Evolutionary conservation across 371 early-diverging fungal genomes (phyloP).

Genomic region (Quaeritorhiza haematococci): DNA sequence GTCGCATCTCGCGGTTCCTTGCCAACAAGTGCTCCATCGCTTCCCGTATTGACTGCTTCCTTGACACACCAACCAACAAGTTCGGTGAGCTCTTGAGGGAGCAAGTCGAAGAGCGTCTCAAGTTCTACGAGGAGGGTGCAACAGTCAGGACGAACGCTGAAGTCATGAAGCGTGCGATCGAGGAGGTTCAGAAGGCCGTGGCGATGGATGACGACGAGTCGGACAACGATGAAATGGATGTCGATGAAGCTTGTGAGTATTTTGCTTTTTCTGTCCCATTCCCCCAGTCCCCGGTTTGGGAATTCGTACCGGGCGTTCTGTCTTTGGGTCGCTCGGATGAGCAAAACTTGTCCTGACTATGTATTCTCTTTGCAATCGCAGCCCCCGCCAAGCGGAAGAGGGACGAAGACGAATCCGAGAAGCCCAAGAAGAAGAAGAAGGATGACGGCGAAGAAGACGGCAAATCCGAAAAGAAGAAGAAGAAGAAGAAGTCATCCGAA

Average conservation of each 20-base stretch:
- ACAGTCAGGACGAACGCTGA: conserved; percentile 88
- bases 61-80: conserved; percentile 76
- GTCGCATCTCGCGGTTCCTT: conserved; percentile 93
- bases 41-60: conserved; percentile 96
- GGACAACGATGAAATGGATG: conserved; percentile 31
- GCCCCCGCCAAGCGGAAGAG: conserved; percentile 22
- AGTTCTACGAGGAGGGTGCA: conserved; percentile 86
- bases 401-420: background rate
- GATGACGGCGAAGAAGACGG: background rate
- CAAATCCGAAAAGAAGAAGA: background rate
- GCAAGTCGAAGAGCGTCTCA: conserved; percentile 94
- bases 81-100: conserved; percentile 94
- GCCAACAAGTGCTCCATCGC: conserved; percentile 99
- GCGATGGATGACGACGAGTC: conserved; percentile 48
- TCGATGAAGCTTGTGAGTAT: conserved; percentile 3
- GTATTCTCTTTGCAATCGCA: conserved; percentile 8
- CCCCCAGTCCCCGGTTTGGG: conserved; percentile 17
- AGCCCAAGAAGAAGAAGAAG: background rate
- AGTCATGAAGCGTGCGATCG: conserved; percentile 86
- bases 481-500: background rate
- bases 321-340: background rate
- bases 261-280: conserved; percentile 16
- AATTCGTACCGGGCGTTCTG: background rate
- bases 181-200: conserved; percentile 57
- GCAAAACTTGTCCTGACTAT: conserved; percentile 20